Base-by-base conservation (phyloP, 495 filamentous ascomycete genomes). In the Aspergillus haitiensis region DNA sequence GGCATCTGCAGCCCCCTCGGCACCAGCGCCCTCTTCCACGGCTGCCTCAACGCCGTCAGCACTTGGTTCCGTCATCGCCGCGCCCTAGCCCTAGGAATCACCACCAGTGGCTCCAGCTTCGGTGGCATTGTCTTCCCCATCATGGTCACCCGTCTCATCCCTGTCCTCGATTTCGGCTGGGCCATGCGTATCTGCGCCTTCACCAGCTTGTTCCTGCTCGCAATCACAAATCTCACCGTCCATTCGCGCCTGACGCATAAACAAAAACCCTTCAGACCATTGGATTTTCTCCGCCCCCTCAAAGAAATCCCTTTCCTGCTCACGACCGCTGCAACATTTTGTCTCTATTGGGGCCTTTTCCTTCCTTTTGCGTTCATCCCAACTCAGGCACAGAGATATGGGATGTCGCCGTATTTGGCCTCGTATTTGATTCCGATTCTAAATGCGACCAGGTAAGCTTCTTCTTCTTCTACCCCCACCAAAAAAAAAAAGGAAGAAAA, bases 61-160 rank as follows among this genome's bases (percentile, higher is more conserved):
- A 79, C 83, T 46, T 85, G 78, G 70, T 86, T 87, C 56, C 65
- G 73, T 46, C 78, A 77, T 51, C 78, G 77, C 39, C 74, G 84
- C 13, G 83, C 70, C 0, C 69, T 76, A 33, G 85, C 82, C 0
- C 54, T 82, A 11, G 85, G 84, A 0, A 48, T 86, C 7, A 75
- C 75, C 6, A 62, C 80, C 2, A 65, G 75, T 2, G 84, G 85
- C 1, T 82, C 79, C 0, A 78, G 76, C n/a, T 57, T 85, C 9
- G 83, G 84, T 16, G 84, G 82, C 12, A 69, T 84, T 13, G 71
- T 84, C 33, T 74, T 85, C 54, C 73, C 72, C 4, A 72, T 72
- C 55, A 69, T 76, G 68, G 39, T 78, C 3, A 62, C 64, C 11
- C 69, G 72, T 7, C 65, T 80, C 27, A 72, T 75, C 31, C 60